These are phyloP conservation scores for Saccharum hybrid DNA, from an alignment of 202 grass and related monocot genomes.

Conservation along the genomic window DNA sequence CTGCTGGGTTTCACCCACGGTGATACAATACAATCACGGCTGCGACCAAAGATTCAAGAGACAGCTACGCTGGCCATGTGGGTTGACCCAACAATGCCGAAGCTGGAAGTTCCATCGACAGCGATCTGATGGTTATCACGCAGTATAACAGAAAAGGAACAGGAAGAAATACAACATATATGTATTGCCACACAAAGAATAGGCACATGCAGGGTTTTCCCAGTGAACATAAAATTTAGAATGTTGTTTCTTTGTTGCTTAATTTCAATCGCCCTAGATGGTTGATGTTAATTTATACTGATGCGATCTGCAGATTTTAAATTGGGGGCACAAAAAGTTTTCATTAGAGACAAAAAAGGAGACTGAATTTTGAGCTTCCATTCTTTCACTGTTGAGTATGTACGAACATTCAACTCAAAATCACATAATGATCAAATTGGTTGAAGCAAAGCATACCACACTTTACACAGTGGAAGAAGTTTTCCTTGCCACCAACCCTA, in stretches of 20 bases:
- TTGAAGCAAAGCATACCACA: constrained; percentile 67
- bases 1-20: constrained; percentile 22
- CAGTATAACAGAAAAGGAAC: not conserved
- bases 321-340: not conserved
- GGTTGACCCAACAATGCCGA: constrained; percentile 29
- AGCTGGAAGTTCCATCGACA: constrained; percentile 8
- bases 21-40: constrained; percentile 24
- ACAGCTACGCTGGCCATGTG: not conserved
- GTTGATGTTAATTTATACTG: not conserved
- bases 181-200: constrained; percentile 15
- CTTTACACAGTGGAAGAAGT: constrained; percentile 79
- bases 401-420: not conserved
- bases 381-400: not conserved
- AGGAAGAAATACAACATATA: not conserved
- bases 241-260: not conserved
- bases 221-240: not conserved
- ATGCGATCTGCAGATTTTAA: not conserved
- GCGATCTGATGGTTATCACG: not conserved
- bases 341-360: constrained; percentile 14
- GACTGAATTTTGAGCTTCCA: not conserved
- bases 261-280: constrained; percentile 19
- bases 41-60: constrained; percentile 7
- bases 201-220: not conserved
- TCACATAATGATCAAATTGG: constrained; percentile 32
- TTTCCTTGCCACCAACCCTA: constrained; percentile 89